Evolutionary conservation across 306 rosid species (phyloP).

Genomic region (Mucuna pruriens): DNA sequence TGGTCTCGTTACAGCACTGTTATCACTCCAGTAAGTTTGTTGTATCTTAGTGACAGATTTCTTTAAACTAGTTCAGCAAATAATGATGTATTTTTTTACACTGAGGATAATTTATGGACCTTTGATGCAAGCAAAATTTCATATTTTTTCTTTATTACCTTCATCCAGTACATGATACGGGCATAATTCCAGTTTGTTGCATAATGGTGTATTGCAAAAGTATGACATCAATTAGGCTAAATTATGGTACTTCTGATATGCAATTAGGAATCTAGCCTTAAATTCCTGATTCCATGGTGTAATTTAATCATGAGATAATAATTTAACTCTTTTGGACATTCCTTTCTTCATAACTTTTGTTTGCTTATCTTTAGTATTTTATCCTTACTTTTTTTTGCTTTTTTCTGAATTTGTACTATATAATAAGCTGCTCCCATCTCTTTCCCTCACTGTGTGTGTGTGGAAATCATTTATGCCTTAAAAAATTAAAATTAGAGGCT

Average conservation of each 20-base stretch:
- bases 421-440: neutral
- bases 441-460: neutral
- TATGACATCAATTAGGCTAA: conserved; percentile 22
- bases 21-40: conserved; percentile 88
- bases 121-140: neutral
- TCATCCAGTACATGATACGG: neutral
- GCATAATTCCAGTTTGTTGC: neutral
- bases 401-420: neutral
- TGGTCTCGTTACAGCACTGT: conserved; percentile 99
- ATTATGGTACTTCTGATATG: conserved; percentile 1
- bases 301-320: neutral
- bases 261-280: neutral
- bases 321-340: neutral
- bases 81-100: conserved; percentile 5
- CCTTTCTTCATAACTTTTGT: neutral
- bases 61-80: conserved; percentile 8
- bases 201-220: neutral
- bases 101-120: neutral
- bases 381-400: neutral
- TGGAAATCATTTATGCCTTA: neutral
- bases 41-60: conserved; percentile 15
- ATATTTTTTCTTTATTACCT: conserved; percentile 28
- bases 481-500: neutral
- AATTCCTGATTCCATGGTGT: neutral
- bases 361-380: neutral